Conservation (phyloP, 306 rosid genomes). For the Vigna nakashimae region DNA sequence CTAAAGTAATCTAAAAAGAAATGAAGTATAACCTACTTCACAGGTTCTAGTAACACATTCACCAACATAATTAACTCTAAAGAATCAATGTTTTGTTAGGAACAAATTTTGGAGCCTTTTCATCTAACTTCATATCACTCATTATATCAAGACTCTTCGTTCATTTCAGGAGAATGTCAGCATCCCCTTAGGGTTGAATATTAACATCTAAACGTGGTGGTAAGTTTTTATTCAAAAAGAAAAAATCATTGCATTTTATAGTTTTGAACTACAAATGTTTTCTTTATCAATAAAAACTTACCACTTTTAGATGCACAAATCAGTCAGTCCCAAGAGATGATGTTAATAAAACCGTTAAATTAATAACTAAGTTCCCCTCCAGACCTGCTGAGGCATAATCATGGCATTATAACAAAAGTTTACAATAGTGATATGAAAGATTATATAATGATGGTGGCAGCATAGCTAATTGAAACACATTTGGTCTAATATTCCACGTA, state of each 20-base stretch:
- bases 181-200: neutral
- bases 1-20: constrained; percentile 19
- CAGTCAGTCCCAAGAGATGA: neutral
- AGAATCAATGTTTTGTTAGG: constrained; percentile 1
- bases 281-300: neutral
- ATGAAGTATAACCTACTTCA: constrained; percentile 32
- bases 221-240: neutral
- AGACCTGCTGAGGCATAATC: constrained; percentile 25
- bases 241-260: neutral
- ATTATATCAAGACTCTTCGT: constrained; percentile 26
- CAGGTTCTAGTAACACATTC: constrained; percentile 17
- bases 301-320: neutral
- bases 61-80: constrained; percentile 15
- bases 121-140: constrained; percentile 16
- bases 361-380: constrained; percentile 21
- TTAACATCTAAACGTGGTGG: neutral
- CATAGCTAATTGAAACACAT: constrained; percentile 36
- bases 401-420: constrained; percentile 38
- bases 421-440: constrained; percentile 17
- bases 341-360: neutral
- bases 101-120: constrained; percentile 27
- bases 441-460: constrained; percentile 31
- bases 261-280: neutral
- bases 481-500: constrained; percentile 53
- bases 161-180: neutral